Conservation (phyloP, 2,329 filamentous ascomycete species). For the Amesomyces nigricolor region DNA sequence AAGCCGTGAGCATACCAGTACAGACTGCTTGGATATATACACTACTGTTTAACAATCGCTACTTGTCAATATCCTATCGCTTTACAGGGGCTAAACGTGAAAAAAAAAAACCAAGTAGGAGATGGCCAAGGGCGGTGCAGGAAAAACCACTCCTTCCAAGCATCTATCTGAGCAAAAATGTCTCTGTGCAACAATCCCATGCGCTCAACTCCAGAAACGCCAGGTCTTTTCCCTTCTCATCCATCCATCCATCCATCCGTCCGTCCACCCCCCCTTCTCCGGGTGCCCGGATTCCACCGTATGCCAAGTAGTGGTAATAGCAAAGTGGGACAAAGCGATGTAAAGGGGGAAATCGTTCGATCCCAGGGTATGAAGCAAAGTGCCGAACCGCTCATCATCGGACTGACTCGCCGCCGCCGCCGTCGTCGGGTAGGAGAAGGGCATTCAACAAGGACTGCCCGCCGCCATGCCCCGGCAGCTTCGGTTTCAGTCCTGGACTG, state of each 20-base stretch:
- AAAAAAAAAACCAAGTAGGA: background rate
- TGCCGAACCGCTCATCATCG: too few species aligned
- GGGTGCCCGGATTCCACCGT: background rate
- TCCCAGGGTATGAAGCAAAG: too few species aligned
- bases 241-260: background rate
- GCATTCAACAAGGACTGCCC: background rate
- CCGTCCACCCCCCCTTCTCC: background rate
- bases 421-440: too few species aligned
- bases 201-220: conserved; percentile 14
- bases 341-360: background rate
- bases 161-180: background rate
- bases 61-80: conserved; percentile 5
- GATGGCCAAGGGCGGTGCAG: background rate
- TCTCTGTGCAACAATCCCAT: background rate
- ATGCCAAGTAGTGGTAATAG: background rate
- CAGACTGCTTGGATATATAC: conserved; percentile 6
- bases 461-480: background rate
- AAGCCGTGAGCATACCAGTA: background rate
- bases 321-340: background rate
- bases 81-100: background rate
- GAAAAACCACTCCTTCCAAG: background rate
- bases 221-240: background rate
- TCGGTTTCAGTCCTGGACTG: too few species aligned
- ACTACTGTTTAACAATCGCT: conserved; percentile 6
- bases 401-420: too few species aligned